phyloP scores from a whole-genome alignment of 345 rosid species.

The Gossypium thurberi region DNA sequence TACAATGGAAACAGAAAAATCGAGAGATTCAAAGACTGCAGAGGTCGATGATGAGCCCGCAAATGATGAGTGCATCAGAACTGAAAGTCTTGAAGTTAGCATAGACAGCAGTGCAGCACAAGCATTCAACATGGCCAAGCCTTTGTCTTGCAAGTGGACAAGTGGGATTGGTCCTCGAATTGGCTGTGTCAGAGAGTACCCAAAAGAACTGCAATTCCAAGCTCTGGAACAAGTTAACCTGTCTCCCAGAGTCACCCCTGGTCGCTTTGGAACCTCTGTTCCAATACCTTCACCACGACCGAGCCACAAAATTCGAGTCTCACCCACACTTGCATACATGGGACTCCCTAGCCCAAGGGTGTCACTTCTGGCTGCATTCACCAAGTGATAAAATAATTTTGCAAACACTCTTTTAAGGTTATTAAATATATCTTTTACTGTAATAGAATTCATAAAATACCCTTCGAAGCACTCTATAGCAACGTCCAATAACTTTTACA shows the following conservation, averaged over 20 bases:
- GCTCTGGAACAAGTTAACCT: constrained; percentile 63
- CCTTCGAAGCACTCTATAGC: background rate
- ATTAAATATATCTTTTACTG: background rate
- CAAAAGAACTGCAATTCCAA: constrained; percentile 42
- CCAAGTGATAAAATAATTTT: background rate
- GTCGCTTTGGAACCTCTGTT: constrained; percentile 12
- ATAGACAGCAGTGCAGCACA: constrained; percentile 23
- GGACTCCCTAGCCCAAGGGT: constrained; percentile 43
- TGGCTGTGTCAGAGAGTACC: constrained; percentile 71
- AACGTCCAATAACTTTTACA: background rate
- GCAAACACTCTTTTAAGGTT: background rate
- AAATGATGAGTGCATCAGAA: background rate
- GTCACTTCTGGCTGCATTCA: background rate
- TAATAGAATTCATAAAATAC: background rate
- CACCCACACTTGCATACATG: constrained; percentile 49
- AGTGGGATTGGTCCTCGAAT: constrained; percentile 70
- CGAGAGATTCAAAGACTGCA: background rate
- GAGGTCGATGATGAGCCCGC: background rate
- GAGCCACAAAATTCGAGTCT: constrained; percentile 34
- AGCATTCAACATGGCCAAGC: constrained; percentile 31
- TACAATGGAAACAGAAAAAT: background rate
- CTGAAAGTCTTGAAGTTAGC: constrained; percentile 2
- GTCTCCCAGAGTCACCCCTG: constrained; percentile 39
- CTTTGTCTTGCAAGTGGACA: constrained; percentile 62
- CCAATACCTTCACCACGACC: constrained; percentile 49